phyloP scores from a whole-genome alignment of 2,329 filamentous ascomycete species.

The Metarhizium humberi region DNA sequence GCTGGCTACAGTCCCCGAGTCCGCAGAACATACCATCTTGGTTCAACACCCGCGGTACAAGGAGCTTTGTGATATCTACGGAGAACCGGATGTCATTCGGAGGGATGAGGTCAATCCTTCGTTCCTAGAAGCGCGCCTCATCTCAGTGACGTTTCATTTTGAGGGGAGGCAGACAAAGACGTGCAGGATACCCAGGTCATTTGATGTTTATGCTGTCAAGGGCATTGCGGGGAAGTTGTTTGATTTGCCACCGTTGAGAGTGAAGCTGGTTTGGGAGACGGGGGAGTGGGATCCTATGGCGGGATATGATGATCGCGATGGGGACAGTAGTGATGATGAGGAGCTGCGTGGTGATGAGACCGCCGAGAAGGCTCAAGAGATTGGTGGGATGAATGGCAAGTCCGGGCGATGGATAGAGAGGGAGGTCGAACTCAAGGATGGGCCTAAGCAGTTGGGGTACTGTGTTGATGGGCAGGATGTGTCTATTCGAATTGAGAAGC shows the following conservation, averaged over 20 bases:
- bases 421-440: constrained; percentile 71
- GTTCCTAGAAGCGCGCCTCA: constrained; percentile 71
- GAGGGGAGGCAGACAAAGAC: constrained; percentile 18
- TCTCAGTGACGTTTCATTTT: constrained; percentile 50
- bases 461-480: constrained; percentile 69
- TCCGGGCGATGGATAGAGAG: constrained; percentile 60
- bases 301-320: constrained; percentile 50
- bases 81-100: constrained; percentile 56
- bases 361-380: constrained; percentile 17
- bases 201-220: constrained; percentile 74
- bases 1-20: constrained; percentile 49
- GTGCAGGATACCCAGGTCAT: constrained; percentile 59
- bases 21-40: constrained; percentile 45
- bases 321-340: constrained; percentile 43
- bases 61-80: constrained; percentile 68
- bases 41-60: constrained; percentile 60
- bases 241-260: constrained; percentile 48
- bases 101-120: constrained; percentile 55
- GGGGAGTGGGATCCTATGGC: constrained; percentile 79
- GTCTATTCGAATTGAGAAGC: constrained; percentile 58
- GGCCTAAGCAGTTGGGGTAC: constrained; percentile 73
- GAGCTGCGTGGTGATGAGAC: constrained; percentile 18
- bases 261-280: constrained; percentile 77
- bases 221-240: constrained; percentile 69
- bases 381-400: constrained; percentile 16